Evolutionary conservation across 2,329 filamentous ascomycete genomes (phyloP).

Genomic region (Colletotrichum destructivum): DNA sequence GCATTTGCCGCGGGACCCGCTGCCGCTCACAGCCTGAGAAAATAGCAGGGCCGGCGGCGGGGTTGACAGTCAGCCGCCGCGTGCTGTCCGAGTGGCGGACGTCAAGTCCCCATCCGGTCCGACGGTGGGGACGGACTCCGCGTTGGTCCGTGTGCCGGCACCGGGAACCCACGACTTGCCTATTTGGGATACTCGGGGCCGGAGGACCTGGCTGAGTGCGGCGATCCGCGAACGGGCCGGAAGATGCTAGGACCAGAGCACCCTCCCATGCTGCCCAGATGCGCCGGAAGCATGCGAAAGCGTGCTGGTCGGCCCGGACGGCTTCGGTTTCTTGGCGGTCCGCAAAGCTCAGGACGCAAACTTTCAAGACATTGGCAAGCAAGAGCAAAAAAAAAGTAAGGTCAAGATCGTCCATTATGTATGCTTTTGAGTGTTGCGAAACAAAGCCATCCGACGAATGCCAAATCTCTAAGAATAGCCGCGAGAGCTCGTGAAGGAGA

Average conservation of each 20-base stretch:
- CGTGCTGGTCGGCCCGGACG: background rate
- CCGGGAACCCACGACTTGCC: conserved; percentile 31
- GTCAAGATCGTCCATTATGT: conserved; percentile 12
- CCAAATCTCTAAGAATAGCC: conserved; percentile 19
- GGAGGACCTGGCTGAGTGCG: background rate
- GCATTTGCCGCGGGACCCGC: background rate
- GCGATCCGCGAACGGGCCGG: background rate
- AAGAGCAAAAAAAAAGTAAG: background rate
- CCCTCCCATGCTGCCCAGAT: background rate
- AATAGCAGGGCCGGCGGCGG: background rate
- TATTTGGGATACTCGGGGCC: conserved; percentile 4
- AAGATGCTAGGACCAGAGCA: no score
- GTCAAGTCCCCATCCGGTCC: conserved; percentile 6
- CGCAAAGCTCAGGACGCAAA: background rate
- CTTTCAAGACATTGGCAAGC: background rate
- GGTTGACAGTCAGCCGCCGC: background rate
- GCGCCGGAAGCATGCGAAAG: background rate
- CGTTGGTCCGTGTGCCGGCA: conserved; percentile 20
- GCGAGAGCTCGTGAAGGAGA: conserved; percentile 17
- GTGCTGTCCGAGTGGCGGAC: background rate
- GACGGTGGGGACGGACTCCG: background rate
- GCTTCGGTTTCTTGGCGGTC: background rate
- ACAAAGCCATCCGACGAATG: background rate
- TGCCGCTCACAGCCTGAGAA: background rate
- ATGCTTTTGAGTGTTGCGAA: conserved; percentile 18